Conservation (phyloP, 1,284 basidiomycete species). For the Cutaneotrichosporon sp. region DNA sequence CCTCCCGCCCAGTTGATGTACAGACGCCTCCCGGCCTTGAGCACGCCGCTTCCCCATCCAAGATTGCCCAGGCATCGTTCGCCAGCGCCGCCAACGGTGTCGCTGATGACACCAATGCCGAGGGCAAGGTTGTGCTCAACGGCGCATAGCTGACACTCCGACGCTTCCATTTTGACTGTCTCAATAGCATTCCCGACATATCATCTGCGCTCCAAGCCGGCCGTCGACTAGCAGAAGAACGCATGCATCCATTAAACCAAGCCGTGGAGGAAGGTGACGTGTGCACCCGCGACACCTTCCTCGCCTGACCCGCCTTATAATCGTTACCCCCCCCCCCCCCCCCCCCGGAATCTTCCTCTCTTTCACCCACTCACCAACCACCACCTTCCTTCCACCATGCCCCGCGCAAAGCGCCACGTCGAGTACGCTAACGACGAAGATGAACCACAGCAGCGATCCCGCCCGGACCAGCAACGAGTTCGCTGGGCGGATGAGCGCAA, state of each 20-base stretch:
- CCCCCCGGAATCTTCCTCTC: neutral
- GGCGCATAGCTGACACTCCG: slow-evolving; percentile 2
- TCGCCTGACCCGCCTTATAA: too few relatives aligned
- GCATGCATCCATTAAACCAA: slow-evolving; percentile 12
- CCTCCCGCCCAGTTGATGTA: slow-evolving; percentile 21
- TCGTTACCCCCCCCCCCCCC: too few relatives aligned
- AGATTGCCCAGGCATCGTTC: slow-evolving; percentile 40
- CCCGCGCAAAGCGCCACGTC: slow-evolving; percentile 1
- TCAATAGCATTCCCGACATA: slow-evolving; percentile 11
- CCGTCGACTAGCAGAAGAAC: neutral
- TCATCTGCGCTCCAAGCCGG: neutral
- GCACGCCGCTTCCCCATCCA: slow-evolving; percentile 39
- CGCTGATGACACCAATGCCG: slow-evolving; percentile 19
- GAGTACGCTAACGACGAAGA: neutral
- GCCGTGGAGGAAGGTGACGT: neutral
- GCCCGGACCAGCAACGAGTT: neutral
- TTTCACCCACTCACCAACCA: neutral
- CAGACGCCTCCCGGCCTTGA: slow-evolving; percentile 43
- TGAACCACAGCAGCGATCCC: neutral
- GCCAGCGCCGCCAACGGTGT: slow-evolving; percentile 49
- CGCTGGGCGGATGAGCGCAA: neutral
- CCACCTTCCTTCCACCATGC: slow-evolving; percentile 3
- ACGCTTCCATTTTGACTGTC: slow-evolving; percentile 2
- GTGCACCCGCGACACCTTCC: slow-evolving; percentile 1
- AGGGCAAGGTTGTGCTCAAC: slow-evolving; percentile 16